These are phyloP conservation scores for Spathaspora boniae DNA, from an alignment of 805 yeast species.

Conservation along the genomic window DNA sequence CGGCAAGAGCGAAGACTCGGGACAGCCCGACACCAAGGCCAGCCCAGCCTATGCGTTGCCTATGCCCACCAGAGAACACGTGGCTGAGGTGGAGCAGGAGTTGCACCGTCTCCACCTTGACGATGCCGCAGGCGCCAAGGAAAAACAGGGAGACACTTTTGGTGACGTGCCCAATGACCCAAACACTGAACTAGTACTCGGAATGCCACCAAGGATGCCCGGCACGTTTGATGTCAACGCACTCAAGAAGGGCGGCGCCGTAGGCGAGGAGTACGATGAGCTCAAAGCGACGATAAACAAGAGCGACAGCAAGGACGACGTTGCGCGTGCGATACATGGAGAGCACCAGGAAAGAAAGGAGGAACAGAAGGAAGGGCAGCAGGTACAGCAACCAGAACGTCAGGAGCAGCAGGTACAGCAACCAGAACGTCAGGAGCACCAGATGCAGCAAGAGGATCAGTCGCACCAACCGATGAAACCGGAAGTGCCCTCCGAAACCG, in stretches of 20 bases:
- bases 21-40: neutral
- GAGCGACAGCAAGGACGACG: neutral
- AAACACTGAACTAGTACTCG: constrained; percentile 1
- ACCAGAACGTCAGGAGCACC: neutral
- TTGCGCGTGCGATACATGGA: no score
- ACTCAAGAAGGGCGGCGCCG: constrained; percentile 9
- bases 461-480: no score
- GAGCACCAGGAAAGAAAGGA: no score
- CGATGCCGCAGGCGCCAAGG: neutral
- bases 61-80: neutral
- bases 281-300: constrained; percentile 11
- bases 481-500: no score
- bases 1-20: neutral
- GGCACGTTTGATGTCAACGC: constrained; percentile 16
- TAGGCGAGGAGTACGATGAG: constrained; percentile 12
- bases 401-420: neutral
- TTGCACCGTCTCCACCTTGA: neutral
- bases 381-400: neutral
- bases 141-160: neutral
- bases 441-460: neutral
- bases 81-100: neutral
- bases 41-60: neutral
- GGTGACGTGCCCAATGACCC: constrained; percentile 4
- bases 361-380: neutral
- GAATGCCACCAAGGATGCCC: constrained; percentile 16